Evolutionary conservation across 2,329 filamentous ascomycete species (phyloP), one percentile per base, ranked within the genome.

Genomic region (Fusarium sp.): DNA sequence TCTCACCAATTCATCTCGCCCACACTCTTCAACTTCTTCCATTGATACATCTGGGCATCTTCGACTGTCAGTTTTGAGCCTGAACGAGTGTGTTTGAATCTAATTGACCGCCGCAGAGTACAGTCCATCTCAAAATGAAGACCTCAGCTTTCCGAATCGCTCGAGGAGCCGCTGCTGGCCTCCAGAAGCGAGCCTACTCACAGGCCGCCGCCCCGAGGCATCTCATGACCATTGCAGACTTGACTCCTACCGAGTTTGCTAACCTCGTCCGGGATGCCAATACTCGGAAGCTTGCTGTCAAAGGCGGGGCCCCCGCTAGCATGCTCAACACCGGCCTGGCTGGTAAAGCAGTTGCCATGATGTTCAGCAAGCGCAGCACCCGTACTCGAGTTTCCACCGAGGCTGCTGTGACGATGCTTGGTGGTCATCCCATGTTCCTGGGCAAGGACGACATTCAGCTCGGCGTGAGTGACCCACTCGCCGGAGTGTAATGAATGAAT

Each of bases 401-500:
- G 84, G 92, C 92, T 8, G 96, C 96, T 12, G 91, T 98, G 39
- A 89, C 92, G n/a, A 85, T 93, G 64, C 88, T 99, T 85, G 94
- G 95, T 39, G 96, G 95, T 0, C 92, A 97, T 75, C 91, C 96
- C 23, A 98, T 99, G 95, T 99, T 99, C 79, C 82, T 99, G 62
- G 94, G 95, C 76, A 96, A 95, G 78, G 92, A 97, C 59, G 96
- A 99, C 78, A 99, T 99, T 68, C 96, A 99, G 81, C 87, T 99
- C 18, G 96, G 96, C 55, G 96, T 93, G 80, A 70, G 74, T 66
- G 52, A 39, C 47, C 18, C 48, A 16, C 15, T n/a, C 23, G 13
- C 13, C 3, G 4, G 34, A 18, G 7, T 11, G 34, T 3, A 16
- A 28, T 18, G 6, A 34, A 9, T n/a, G 36, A 15, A 4, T 10